phyloP scores from a whole-genome alignment of 257 asterid genomes.

The Marsdenia floribunda region DNA sequence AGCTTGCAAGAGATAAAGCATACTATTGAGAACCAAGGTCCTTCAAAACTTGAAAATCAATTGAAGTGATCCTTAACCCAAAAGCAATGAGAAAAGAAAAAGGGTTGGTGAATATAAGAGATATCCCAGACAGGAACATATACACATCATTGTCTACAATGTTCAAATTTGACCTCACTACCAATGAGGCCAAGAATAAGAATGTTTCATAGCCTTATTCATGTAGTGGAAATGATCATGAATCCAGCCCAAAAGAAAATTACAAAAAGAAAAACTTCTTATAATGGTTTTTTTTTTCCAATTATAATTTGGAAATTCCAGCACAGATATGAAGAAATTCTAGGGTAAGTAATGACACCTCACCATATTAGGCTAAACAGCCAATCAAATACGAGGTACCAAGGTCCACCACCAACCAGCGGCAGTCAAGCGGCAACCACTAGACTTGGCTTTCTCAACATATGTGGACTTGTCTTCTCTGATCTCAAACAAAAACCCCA shows the following conservation, averaged over 20 bases:
- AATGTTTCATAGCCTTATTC: too few relatives aligned
- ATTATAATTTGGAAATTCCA: conserved; percentile 21
- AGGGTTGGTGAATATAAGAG: background rate
- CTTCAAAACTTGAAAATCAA: background rate
- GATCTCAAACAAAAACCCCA: conserved; percentile 27
- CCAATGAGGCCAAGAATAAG: too few relatives aligned
- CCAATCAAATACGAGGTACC: conserved; percentile 44
- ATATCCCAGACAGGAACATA: too few relatives aligned
- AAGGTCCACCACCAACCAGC: conserved; percentile 46
- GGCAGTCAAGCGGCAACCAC: conserved; percentile 40
- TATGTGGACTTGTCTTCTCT: conserved; percentile 34
- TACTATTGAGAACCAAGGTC: conserved; percentile 9
- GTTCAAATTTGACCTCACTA: too few relatives aligned
- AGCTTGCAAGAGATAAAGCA: background rate
- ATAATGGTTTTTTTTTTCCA: background rate
- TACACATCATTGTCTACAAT: too few relatives aligned
- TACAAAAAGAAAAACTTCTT: background rate
- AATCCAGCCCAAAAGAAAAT: background rate
- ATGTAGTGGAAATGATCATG: background rate
- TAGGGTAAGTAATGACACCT: conserved; percentile 55
- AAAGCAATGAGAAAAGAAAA: background rate
- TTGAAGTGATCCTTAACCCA: background rate
- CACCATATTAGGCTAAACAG: conserved; percentile 55
- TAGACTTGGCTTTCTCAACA: conserved; percentile 38
- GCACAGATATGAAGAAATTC: conserved; percentile 32